Conservation (phyloP, 805 yeast genomes). For the Pichia kluyveri region DNA sequence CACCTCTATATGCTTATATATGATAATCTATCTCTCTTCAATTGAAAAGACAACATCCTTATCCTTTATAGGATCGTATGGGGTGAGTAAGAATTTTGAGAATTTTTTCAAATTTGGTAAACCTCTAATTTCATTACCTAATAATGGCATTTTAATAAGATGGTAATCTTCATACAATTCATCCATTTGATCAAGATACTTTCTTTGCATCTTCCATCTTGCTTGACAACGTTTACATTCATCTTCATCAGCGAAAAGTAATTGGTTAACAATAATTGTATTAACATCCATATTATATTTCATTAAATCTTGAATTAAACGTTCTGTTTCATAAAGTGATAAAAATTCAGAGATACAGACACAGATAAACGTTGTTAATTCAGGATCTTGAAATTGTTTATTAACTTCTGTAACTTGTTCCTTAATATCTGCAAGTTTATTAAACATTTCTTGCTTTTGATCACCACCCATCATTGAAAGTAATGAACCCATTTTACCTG, state of each 20-base stretch:
- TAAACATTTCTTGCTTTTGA: conserved; percentile 61
- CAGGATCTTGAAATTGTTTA: conserved; percentile 93
- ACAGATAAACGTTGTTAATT: conserved; percentile 89
- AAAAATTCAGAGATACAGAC: conserved; percentile 97
- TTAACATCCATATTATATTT: conserved; percentile 94
- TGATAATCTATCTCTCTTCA: conserved; percentile 44
- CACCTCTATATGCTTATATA: too few species aligned
- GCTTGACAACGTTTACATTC: conserved; percentile 86
- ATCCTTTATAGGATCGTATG: conserved; percentile 64
- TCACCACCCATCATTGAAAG: conserved; percentile 66
- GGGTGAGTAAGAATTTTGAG: conserved; percentile 69
- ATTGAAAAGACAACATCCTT: conserved; percentile 43
- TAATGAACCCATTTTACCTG: conserved; percentile 86
- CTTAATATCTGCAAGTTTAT: conserved; percentile 72
- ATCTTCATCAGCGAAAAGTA: conserved; percentile 73
- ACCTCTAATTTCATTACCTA: conserved; percentile 94
- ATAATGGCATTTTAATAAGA: conserved; percentile 87
- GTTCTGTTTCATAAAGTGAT: conserved; percentile 93
- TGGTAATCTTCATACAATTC: conserved; percentile 97
- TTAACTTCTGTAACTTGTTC: conserved; percentile 79
- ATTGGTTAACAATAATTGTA: conserved; percentile 91
- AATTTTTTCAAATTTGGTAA: conserved; percentile 75
- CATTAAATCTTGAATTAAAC: conserved; percentile 93
- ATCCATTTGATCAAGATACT: conserved; percentile 89
- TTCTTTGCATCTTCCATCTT: conserved; percentile 92